Evolutionary conservation across 1,139 yeast species (phyloP).

Genomic region (Ashbya aceris): DNA sequence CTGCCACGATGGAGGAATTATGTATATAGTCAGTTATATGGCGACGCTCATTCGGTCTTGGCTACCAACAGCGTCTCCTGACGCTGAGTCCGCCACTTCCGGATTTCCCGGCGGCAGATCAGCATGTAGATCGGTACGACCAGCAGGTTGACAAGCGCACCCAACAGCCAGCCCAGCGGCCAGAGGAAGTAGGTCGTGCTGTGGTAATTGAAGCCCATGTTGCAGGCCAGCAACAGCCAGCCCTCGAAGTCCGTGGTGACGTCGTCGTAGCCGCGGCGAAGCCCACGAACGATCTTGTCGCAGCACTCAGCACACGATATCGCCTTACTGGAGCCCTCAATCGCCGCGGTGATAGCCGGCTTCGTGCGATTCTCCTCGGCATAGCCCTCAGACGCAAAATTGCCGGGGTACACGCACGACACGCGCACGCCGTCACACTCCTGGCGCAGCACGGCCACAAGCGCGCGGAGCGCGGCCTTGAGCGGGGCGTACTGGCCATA

Average conservation of each 20-base stretch:
- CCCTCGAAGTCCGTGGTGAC: conserved; percentile 80
- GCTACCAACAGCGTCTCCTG: not conserved
- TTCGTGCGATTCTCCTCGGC: conserved; percentile 73
- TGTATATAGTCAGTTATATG: too few species aligned
- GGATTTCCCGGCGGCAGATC: conserved; percentile 48
- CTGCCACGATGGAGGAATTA: not conserved
- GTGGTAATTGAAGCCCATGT: conserved; percentile 47
- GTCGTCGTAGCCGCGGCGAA: conserved; percentile 61
- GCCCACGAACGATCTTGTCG: conserved; percentile 43
- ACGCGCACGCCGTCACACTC: conserved; percentile 66
- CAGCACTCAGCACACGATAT: conserved; percentile 65
- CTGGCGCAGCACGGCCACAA: conserved; percentile 71
- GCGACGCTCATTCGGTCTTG: conserved; percentile 2
- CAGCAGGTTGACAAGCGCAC: conserved; percentile 30
- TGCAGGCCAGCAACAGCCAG: conserved; percentile 64
- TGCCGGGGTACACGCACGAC: conserved; percentile 73
- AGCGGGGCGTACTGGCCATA: conserved; percentile 85
- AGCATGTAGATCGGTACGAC: conserved; percentile 56
- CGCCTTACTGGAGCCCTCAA: conserved; percentile 79
- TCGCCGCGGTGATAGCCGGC: conserved; percentile 69
- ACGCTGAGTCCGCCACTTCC: conserved; percentile 35
- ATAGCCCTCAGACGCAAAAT: conserved; percentile 82
- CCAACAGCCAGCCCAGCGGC: conserved; percentile 37
- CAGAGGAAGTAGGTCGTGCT: conserved; percentile 54
- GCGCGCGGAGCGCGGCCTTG: conserved; percentile 70